Base-by-base conservation (phyloP, 257 asterid genomes). In the Solanum tacnaense region DNA sequence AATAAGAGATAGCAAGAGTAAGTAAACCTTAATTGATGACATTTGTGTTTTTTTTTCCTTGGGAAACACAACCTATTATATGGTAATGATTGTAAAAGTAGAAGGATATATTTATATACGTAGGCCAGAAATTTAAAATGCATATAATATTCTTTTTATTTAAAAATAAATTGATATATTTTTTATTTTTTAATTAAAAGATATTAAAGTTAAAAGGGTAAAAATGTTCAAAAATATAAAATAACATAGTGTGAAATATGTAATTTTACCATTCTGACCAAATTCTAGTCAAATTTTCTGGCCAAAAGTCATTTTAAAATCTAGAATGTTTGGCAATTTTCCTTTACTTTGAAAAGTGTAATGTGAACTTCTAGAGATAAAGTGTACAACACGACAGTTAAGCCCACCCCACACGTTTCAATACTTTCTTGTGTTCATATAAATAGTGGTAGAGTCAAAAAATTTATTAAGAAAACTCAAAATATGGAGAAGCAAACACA, bases 321-420 rank as follows among this genome's bases (percentile, higher is more conserved):
- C 83, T 85, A 85, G 87, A 89, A 58, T 67, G 34, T 18, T 35
- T 46, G 88, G 89, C 60, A 5, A 21, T 82, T 83, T 38, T n/a
- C 84, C 34, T 78, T 72, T 34, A 83, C 9, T 84, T 87, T 67
- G 70, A 23, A 9, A 85, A 29, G 18, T 68, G 41, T 21, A 35
- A 74, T 70, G 32, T 36, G 82, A 86, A 73, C 78, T 86, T 89
- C 91, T 88, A 58, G 90, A 89, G n/a, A 3, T 12, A 38, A 25
- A 23, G 29, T 23, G 83, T 38, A 23, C 3, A 38, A 38, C 16
- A 75, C 83, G 58, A 75, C 7, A 36, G 21, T 23, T 21, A 38
- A 38, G 3, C 11, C 32, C 58, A 16, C 5, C 34, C 83, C 83
- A 38, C 20, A 74, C 21, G 52, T 36, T 74, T 36, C 56, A 7